A percentile compares a stretch with the other conserved stretches of the same genome.
These are phyloP conservation scores for Vitis riparia DNA, from an alignment of 164 flowering plant genomes.

Conservation along the genomic window DNA sequence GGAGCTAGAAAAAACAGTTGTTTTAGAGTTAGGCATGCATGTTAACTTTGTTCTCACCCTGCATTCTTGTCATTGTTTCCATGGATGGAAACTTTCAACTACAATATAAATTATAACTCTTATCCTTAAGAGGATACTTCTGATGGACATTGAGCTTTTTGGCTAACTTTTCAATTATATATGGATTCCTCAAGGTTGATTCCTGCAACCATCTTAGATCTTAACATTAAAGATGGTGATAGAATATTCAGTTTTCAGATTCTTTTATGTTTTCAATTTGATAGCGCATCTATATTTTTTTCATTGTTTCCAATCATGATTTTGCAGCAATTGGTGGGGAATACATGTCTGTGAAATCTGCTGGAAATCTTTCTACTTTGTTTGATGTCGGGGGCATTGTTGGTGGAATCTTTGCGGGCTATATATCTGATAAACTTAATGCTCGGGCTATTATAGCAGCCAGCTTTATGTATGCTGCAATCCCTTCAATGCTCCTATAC, in stretches of 20 bases:
- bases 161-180: no score
- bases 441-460: conserved; percentile 92
- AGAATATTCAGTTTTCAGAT: background rate
- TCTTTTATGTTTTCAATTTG: background rate
- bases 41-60: no score
- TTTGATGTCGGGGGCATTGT: conserved; percentile 93
- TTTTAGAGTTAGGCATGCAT: no score
- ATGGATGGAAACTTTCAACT: no score
- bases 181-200: no score
- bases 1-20: no score
- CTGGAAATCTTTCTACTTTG: conserved; percentile 87
- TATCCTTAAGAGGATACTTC: no score
- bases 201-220: background rate
- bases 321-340: conserved; percentile 81
- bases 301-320: background rate
- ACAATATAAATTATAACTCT: no score
- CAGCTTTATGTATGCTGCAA: conserved; percentile 68
- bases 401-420: conserved; percentile 89
- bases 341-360: conserved; percentile 76
- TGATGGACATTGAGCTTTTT: no score
- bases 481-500: conserved; percentile 68
- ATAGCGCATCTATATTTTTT: conserved; percentile 10
- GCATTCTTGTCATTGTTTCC: no score
- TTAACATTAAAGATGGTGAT: background rate
- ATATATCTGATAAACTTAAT: conserved; percentile 72